Evolutionary conservation across 2,329 filamentous ascomycete genomes (phyloP), one percentile per base, ranked within the genome.

Genomic region (Diaporthe sp.): DNA sequence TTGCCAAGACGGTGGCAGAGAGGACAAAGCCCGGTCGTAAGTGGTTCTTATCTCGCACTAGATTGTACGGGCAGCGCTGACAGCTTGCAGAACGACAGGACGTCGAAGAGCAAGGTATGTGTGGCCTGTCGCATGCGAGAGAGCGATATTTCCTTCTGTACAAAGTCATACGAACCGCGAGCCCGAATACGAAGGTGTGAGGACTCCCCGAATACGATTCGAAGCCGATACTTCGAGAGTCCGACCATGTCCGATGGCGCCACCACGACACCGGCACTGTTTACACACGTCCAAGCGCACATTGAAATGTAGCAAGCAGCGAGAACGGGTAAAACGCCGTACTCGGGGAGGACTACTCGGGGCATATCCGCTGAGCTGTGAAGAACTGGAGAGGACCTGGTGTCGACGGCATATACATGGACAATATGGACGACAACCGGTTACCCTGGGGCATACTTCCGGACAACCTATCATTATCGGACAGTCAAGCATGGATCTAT

Each of bases 1-100:
- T 97, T 86, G 91, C 92, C 84, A 95, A 95, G 85, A 96, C 94
- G 25, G 93, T 98, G 66, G 96, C 96, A 76, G 94, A 97, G 85
- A 90, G 94, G 79, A 98, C 95, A 76, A 79, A 78, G 74, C 74
- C 76, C 19, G 60, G 76, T 57, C 73, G 52, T 69, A 77, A 73
- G 74, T 66, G 35, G 7, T 19, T 30, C 28, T 61, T 35, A 7
- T n/a, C n/a, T 7, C 17, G 35, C 50, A 35, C 30, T 47, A 6
- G 25, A 30, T 8, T 7, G 47, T 42, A 12, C n/a, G 52, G 45
- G 70, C 28, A 50, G 22, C 19, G 58, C 71, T 70, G 57, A 73
- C 67, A 15, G n/a, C 10, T 35, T 47, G 42, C 66, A 74, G 71
- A 74, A 74, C 88, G 88, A 75, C 94, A 97, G 84, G 94, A 95